Conservation (phyloP, 306 rosid species). For the Quillaja saponaria region DNA sequence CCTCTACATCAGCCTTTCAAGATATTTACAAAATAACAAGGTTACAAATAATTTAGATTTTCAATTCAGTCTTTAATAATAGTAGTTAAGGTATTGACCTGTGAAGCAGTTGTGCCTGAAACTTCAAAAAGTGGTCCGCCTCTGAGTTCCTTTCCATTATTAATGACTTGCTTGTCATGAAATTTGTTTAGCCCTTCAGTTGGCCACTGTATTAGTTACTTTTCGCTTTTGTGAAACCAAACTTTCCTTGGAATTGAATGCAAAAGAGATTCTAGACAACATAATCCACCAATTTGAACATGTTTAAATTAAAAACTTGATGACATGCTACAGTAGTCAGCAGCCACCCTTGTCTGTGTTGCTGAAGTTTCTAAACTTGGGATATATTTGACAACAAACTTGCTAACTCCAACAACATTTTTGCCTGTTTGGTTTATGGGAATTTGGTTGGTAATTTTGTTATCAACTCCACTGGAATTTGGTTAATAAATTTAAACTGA, state of each 20-base stretch:
- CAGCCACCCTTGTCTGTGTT: too few species aligned
- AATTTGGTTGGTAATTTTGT: too few species aligned
- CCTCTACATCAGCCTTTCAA: constrained; percentile 60
- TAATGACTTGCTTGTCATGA: constrained; percentile 31
- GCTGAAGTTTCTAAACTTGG: too few species aligned
- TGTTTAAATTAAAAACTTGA: background rate
- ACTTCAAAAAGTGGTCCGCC: constrained; percentile 48
- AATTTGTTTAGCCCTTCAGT: constrained; percentile 50
- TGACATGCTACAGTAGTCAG: background rate
- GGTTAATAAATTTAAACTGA: too few species aligned
- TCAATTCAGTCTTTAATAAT: background rate
- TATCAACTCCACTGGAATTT: too few species aligned
- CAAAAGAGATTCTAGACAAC: constrained; percentile 2
- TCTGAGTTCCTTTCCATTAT: constrained; percentile 26
- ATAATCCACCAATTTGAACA: background rate
- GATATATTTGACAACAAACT: too few species aligned
- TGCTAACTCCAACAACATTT: too few species aligned
- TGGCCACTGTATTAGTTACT: constrained; percentile 66
- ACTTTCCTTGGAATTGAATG: constrained; percentile 57
- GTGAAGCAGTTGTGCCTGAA: constrained; percentile 57
- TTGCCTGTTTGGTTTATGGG: too few species aligned
- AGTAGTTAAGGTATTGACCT: constrained; percentile 37
- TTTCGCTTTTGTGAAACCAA: constrained; percentile 50
- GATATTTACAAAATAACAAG: background rate
- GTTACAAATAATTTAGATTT: background rate